These are phyloP conservation scores for Solanum habrochaites DNA, from an alignment of 257 asterid species.

Conservation along the genomic window DNA sequence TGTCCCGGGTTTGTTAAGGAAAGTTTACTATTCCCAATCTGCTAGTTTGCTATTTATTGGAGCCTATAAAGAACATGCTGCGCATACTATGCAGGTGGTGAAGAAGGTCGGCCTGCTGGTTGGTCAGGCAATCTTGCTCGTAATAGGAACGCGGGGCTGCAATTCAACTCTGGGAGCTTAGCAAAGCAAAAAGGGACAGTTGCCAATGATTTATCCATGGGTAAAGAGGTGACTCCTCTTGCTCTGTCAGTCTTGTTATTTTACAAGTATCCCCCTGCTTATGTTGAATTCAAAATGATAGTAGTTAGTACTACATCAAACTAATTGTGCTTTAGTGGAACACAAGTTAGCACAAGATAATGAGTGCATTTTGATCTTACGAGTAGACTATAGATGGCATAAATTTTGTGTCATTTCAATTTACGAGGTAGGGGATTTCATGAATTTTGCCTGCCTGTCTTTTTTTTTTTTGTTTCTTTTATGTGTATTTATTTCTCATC, in stretches of 20 bases:
- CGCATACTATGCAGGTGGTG: slow-evolving; percentile 44
- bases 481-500: background rate
- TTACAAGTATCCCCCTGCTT: background rate
- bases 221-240: slow-evolving; percentile 44
- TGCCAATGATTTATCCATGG: slow-evolving; percentile 25
- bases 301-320: background rate
- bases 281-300: background rate
- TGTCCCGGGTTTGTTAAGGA: background rate
- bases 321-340: background rate
- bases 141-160: slow-evolving; percentile 26
- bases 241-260: background rate
- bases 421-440: background rate
- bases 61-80: background rate
- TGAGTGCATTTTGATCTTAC: background rate
- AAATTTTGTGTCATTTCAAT: background rate
- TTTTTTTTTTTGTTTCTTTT: background rate
- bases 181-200: slow-evolving; percentile 46
- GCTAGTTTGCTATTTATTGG: background rate
- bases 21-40: background rate
- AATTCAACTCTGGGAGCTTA: slow-evolving; percentile 46
- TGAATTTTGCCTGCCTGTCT: background rate
- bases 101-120: slow-evolving; percentile 46
- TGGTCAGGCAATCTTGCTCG: slow-evolving; percentile 35
- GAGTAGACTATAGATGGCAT: background rate
- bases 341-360: background rate